Base-by-base conservation (phyloP, 768 basidiomycete genomes). In the Auricularia heimuer region DNA sequence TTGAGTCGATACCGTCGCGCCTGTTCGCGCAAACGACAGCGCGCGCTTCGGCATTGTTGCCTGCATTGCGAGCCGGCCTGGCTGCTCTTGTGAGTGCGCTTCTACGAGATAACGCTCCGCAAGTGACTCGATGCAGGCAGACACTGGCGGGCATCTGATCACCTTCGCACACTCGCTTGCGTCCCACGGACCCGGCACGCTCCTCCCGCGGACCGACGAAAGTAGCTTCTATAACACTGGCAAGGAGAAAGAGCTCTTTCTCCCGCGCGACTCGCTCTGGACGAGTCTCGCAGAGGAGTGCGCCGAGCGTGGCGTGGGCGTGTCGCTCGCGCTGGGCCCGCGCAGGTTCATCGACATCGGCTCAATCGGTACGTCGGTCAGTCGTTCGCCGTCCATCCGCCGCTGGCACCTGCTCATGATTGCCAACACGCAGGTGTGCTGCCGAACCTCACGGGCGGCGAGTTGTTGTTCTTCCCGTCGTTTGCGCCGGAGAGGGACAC, bases 381-480 rank as follows among this genome's bases (percentile, higher is more conserved):
- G 33, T 39, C 21, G 12, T 60, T 10, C 14, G 12, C 54, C 54
- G 14, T n/a, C 16, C n/a, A 11, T 10, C 54, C 54, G 14, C 24
- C 4, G 10, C 16, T 63, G 24, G 37, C 47, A 62, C 65, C 36
- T 51, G 70, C 60, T 68, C 62, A 60, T 39, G 16, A n/a, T 44
- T 10, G 34, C 12, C 66, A 42, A 42, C 39, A 14, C 39, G 39
- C 12, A 87, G 90, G 89, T 54, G 75, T 80, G 3, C 80, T 94
- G 4, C 73, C 89, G 0, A 85, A 85, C 0, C 72, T 85, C 11
- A 93, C 92, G 6, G 97, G 97, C 14, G 97, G 97, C 21, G 92
- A 94, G 65, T 70, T 96, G 1, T 95, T 89, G 76, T 96, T 88
- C 78, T 90, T 95, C 71, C 97, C 96, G 8, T 83, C 91, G n/a